phyloP scores from a whole-genome alignment of 2,329 filamentous ascomycete species.

The Pseudofabraea citricarpa region DNA sequence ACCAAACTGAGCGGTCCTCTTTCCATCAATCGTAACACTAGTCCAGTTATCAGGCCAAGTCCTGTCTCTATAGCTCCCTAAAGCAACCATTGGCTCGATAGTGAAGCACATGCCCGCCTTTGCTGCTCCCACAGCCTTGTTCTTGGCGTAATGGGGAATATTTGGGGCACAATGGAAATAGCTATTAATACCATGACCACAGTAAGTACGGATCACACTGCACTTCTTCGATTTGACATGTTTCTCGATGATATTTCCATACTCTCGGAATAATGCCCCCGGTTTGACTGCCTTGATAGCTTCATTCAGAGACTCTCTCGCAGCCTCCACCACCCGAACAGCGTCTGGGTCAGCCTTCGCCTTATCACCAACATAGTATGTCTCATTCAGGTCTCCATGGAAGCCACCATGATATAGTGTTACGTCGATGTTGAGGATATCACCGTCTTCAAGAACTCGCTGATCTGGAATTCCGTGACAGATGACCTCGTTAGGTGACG shows the following conservation, averaged over 20 bases:
- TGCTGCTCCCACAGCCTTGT: constrained; percentile 91
- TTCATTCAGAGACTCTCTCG: constrained; percentile 84
- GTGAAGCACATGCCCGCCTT: constrained; percentile 99
- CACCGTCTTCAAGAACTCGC: constrained; percentile 79
- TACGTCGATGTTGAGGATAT: constrained; percentile 96
- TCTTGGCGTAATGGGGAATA: constrained; percentile 96
- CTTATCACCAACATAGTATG: constrained; percentile 93
- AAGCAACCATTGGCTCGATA: constrained; percentile 96
- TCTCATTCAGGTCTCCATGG: constrained; percentile 96
- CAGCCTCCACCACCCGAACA: constrained; percentile 85
- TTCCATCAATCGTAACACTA: constrained; percentile 85
- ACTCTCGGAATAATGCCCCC: constrained; percentile 86
- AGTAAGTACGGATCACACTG: constrained; percentile 92
- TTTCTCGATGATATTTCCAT: constrained; percentile 93
- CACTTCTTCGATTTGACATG: constrained; percentile 81
- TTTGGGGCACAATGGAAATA: constrained; percentile 93
- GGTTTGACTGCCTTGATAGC: constrained; percentile 91
- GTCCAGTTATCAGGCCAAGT: constrained; percentile 99
- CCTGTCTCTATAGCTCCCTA: constrained; percentile 86
- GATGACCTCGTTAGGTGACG: constrained; percentile 93
- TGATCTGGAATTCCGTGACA: constrained; percentile 98
- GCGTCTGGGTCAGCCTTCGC: constrained; percentile 79
- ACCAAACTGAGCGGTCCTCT: constrained; percentile 89
- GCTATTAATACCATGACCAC: constrained; percentile 90
- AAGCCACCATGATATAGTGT: constrained; percentile 92